These are phyloP conservation scores for Penicillium sp. DNA, from an alignment of 2,329 filamentous ascomycete genomes.

Conservation along the genomic window DNA sequence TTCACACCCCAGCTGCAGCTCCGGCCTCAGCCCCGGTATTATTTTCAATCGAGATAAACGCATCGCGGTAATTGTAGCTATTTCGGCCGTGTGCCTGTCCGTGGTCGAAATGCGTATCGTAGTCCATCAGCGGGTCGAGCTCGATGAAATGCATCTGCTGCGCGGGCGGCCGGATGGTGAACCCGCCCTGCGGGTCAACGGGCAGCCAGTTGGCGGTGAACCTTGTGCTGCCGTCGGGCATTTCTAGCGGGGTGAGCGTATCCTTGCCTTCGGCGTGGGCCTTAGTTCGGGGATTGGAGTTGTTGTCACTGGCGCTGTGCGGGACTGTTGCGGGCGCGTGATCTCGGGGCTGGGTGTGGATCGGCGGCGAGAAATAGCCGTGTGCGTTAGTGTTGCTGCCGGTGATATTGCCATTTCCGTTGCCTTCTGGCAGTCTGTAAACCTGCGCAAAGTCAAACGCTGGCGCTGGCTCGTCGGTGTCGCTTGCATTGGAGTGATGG, in stretches of 20 bases:
- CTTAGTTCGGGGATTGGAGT: not conserved
- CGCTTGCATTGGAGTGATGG: constrained; percentile 27
- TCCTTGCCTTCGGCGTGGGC: constrained; percentile 20
- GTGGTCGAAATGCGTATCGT: not conserved
- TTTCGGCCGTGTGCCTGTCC: not conserved
- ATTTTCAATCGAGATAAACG: constrained; percentile 23
- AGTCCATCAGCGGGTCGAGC: not conserved
- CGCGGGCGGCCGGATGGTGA: constrained; percentile 31
- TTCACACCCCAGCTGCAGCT: not conserved
- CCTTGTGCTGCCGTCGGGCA: constrained; percentile 39
- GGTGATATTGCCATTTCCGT: not conserved
- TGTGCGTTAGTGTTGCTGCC: not conserved
- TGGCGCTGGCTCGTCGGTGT: constrained; percentile 28
- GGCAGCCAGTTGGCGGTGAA: constrained; percentile 39
- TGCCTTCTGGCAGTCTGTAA: constrained; percentile 18
- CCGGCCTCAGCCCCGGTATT: not conserved
- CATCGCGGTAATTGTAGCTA: constrained; percentile 15
- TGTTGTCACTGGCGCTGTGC: not conserved
- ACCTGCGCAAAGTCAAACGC: constrained; percentile 17
- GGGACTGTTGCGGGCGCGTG: not conserved
- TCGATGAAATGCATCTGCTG: not conserved
- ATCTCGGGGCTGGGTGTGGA: constrained; percentile 3
- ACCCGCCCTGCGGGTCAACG: constrained; percentile 35
- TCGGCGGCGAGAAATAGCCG: constrained; percentile 6
- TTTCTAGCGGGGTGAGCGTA: constrained; percentile 33